Evolutionary conservation across 805 yeast species (phyloP), one percentile per base, ranked within the genome.

Genomic region (Pichia membranifaciens): DNA sequence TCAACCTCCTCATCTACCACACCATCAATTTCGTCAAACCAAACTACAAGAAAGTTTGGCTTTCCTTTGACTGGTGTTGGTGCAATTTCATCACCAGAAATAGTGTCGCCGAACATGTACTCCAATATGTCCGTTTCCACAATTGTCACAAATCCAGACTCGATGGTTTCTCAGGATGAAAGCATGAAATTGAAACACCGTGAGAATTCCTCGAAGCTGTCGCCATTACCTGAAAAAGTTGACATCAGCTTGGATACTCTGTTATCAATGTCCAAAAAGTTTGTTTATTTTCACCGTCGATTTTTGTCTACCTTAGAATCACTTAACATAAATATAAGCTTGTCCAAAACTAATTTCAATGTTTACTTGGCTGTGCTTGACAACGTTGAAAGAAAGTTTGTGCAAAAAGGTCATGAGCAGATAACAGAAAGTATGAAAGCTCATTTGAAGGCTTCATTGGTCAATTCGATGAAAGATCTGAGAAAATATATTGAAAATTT

Each of bases 391-490:
- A 54, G 50, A 33, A 50, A 54, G 16, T 32, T 50, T 18, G 28
- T 40, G n/a, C 53, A 51, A 28, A 50, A 50, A 5, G 54, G 51
- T 32, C 46, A 39, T 15, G 51, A 48, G 13, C 45, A 48, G 22
- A 38, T 53, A 7, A 46, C 45, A 6, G 55, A 51, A 16, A 41
- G 44, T 23, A 38, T 54, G 17, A 49, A 43, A 29, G 23, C 44
- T 3, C 58, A 58, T 43, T 51, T 60, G 15, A 37, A 50, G 5
- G 20, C 53, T n/a, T 43, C 56, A 1, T 37, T 59, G 35, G 32
- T 51, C 15, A 56, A 57, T 18, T 48, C 57, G 5, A 56, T 60
- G 57, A 23, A 44, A 3, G 61, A 61, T 23, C 38, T 62, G 38
- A 55, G 54, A 25, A 46, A 45, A 6, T 43, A 52, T 20, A 48